Percentiles rank a stretch among this genome's conserved stretches.
phyloP scores from a whole-genome alignment of 805 yeast genomes.

The Suhomyces prunicola region DNA sequence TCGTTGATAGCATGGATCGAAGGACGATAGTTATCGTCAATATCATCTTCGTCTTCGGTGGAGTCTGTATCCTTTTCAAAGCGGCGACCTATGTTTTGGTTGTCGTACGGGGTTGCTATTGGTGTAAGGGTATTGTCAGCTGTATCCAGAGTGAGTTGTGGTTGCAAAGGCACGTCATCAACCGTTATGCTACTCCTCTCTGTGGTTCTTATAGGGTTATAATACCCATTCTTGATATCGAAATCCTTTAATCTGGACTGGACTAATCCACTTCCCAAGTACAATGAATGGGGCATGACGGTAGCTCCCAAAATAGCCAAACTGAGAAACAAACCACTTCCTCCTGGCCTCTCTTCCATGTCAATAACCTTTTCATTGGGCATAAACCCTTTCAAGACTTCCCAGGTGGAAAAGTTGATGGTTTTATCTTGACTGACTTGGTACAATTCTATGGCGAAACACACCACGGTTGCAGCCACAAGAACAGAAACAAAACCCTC shows the following conservation, averaged over 20 bases:
- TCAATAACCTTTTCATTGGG: slow-evolving; percentile 45
- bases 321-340: slow-evolving; percentile 66
- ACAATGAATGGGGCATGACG: slow-evolving; percentile 90
- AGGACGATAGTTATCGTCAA: slow-evolving; percentile 56
- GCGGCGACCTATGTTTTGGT: background rate
- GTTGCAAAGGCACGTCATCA: background rate
- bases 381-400: slow-evolving; percentile 65
- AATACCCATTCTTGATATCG: slow-evolving; percentile 64
- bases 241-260: slow-evolving; percentile 79
- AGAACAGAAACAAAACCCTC: slow-evolving; percentile 77
- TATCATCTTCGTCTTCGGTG: slow-evolving; percentile 21
- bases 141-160: background rate
- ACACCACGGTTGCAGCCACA: slow-evolving; percentile 78
- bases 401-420: slow-evolving; percentile 43
- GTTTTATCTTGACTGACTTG: slow-evolving; percentile 54
- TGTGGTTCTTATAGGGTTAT: slow-evolving; percentile 12
- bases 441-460: slow-evolving; percentile 76
- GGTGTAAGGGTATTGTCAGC: slow-evolving; percentile 5
- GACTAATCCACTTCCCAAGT: slow-evolving; percentile 82
- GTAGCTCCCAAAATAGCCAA: slow-evolving; percentile 91
- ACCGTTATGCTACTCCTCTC: background rate
- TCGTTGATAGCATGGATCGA: slow-evolving; percentile 76
- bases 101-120: slow-evolving; percentile 8
- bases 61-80: slow-evolving; percentile 6
- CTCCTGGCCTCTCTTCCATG: slow-evolving; percentile 16